Evolutionary conservation across 352 stramenopile genomes (phyloP).

Genomic region (Aphanomyces invadans): DNA sequence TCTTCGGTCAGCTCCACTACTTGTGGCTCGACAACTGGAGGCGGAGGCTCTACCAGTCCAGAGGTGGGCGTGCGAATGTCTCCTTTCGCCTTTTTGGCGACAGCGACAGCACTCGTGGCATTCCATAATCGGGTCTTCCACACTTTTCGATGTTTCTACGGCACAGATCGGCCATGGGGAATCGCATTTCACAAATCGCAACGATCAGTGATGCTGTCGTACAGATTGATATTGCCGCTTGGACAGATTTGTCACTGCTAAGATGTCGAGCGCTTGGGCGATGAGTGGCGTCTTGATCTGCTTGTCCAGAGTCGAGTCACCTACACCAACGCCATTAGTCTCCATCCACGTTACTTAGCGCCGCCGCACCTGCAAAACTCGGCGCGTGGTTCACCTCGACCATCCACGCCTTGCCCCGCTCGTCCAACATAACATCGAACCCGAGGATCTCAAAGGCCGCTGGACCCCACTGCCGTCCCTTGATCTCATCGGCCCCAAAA

Average conservation of each 20-base stretch:
- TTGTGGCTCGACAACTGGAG: neutral
- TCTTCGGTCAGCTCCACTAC: constrained; percentile 5
- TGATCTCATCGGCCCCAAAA: constrained; percentile 29
- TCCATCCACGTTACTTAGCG: neutral
- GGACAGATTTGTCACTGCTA: constrained; percentile 36
- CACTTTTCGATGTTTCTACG: constrained; percentile 25
- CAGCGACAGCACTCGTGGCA: constrained; percentile 12
- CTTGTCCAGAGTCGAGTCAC: constrained; percentile 44
- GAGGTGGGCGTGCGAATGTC: too few species aligned
- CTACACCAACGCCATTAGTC: neutral
- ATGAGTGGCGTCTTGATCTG: constrained; percentile 69
- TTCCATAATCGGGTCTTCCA: constrained; percentile 37
- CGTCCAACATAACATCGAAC: constrained; percentile 42
- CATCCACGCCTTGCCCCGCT: constrained; percentile 35
- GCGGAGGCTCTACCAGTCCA: neutral
- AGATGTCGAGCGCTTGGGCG: constrained; percentile 30
- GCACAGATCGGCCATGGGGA: neutral
- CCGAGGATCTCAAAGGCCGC: constrained; percentile 44
- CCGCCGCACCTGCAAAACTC: constrained; percentile 31
- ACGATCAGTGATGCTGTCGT: neutral
- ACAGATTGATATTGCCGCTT: constrained; percentile 31
- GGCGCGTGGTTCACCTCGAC: constrained; percentile 45
- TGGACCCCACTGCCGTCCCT: constrained; percentile 29
- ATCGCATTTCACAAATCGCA: neutral
- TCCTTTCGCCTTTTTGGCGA: constrained; percentile 8